Evolutionary conservation across 192 early-diverging fungal genomes (phyloP), one percentile per base, ranked within the genome.

Genomic region (Geranomyces variabilis): DNA sequence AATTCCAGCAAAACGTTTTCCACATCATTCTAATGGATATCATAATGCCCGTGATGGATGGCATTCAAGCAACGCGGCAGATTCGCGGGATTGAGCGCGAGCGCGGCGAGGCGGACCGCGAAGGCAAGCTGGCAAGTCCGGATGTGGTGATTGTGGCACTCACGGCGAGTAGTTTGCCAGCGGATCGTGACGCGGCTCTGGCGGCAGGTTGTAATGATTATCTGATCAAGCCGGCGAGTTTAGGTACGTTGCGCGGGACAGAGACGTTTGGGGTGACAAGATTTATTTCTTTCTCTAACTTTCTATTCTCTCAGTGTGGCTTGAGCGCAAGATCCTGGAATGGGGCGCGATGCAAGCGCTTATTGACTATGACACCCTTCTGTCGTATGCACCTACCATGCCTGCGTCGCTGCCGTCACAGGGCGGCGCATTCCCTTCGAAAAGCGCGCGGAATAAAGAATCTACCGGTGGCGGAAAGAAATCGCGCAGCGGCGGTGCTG

Each of bases 331-430:
- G 80, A 92, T 96, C 66, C 83, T 91, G 28, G 94, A 96, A 74
- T 96, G 94, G 94, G 94, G 93, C 0, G 90, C 90, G 71, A 96
- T 96, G 90, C 94, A 96, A 67, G 91, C 93, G 0, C 77, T 96
- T 26, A 94, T 96, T 63, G 93, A 96, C 75, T 90, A 93, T 66
- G 90, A 92, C 29, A 86, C 82, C 45, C 65, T 75, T 6, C 41
- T 75, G 19, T 64, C 63, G 21, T 60, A 60, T 29, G 31, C 31
- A 4, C 58, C 58, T 6, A 9, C 51, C 51, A 3, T 53, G n/a
- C 51, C 51, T 4, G 7, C 51, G 17, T n/a, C 51, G n/a, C 51
- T 53, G n/a, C 51, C 51, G 24, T 3, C 51, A 4, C 51, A 53
- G 24, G 24, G 51, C 51, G 51, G n/a, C n/a, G n/a, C 51, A 7